Base-by-base conservation (phyloP, 306 rosid genomes). In the Albizia julibrissin region DNA sequence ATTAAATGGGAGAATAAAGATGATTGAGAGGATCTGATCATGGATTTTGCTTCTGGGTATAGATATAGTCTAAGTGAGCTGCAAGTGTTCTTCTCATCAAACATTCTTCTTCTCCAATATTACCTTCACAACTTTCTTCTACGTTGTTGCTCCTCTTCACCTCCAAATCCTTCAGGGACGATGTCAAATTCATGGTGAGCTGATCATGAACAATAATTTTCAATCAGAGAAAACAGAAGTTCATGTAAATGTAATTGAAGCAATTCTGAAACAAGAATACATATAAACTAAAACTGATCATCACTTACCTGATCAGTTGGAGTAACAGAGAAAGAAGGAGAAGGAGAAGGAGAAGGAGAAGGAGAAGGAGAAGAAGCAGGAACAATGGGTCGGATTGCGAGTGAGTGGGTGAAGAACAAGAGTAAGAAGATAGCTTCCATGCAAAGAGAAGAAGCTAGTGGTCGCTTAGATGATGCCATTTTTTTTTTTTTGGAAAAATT, bases 51-150 rank as follows among this genome's bases (percentile, higher is more conserved):
- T 88, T 88, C 84, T 91, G 92, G 29, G 98, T 93, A 75, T 95
- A 95, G 85, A 95, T 89, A 72, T 95, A 95, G 59, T 95, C 99
- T 6, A 80, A 64, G 72, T 95, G 99, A 69, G 99, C 99, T 3
- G 87, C 93, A 58, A 93, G 92, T 31, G 97, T 93, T 88, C 94
- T 93, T 86, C 97, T 87, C 93, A 90, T 89, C 77, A 95, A 86
- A 74, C 98, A 95, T 75, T 93, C 97, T 8, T 91, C 94, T 89
- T 89, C 90, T 3, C 77, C 90, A 78, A 7, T n/a, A 44, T 86
- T 78, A 26, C 92, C 95, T 27, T 89, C 89, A 84, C 99, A 95
- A 66, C 73, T 83, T 68, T 90, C 92, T 72, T 91, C 97, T 78
- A 29, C 80, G 46, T 80, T 59, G 3, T 80, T 52, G 1, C 79